These are phyloP conservation scores for Microsporum canis DNA, from an alignment of 2,329 filamentous ascomycete species.

Conservation along the genomic window DNA sequence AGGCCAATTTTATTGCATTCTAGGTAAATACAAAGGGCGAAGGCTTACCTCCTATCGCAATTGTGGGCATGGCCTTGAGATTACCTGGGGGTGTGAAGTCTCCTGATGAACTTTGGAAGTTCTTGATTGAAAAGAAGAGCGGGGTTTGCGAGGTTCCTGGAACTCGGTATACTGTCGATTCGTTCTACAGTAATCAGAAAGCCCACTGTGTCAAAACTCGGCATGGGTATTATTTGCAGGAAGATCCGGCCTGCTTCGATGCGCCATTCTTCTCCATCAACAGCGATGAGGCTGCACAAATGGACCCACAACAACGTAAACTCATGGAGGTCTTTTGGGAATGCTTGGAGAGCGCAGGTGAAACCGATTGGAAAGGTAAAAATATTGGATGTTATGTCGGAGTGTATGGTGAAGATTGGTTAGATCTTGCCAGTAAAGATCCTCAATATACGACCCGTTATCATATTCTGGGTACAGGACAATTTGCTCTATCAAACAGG, in stretches of 20 bases:
- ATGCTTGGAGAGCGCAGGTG: constrained; percentile 14
- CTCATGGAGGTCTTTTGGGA: constrained; percentile 27
- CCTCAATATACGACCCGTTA: constrained; percentile 4
- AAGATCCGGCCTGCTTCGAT: constrained; percentile 22
- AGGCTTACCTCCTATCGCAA: constrained; percentile 4
- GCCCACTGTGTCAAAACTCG: not conserved
- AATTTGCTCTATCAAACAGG: constrained; percentile 13
- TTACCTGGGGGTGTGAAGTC: constrained; percentile 6
- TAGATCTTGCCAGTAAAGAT: constrained; percentile 12
- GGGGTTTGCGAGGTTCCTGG: constrained; percentile 10
- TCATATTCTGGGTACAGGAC: constrained; percentile 7
- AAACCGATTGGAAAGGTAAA: constrained; percentile 18
- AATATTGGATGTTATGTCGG: constrained; percentile 26
- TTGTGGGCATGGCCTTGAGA: constrained; percentile 5
- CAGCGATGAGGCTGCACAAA: constrained; percentile 18
- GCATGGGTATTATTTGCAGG: constrained; percentile 22
- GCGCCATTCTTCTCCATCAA: constrained; percentile 24
- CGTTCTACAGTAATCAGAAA: constrained; percentile 4
- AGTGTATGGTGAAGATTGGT: constrained; percentile 19
- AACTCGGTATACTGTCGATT: constrained; percentile 11
- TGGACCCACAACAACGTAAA: constrained; percentile 27
- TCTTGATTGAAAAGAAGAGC: constrained; percentile 9
- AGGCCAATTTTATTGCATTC: not conserved
- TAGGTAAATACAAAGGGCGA: not conserved
- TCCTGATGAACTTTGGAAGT: constrained; percentile 6